Conservation (phyloP, 352 stramenopile genomes). For the Phytopythium sindhum region DNA sequence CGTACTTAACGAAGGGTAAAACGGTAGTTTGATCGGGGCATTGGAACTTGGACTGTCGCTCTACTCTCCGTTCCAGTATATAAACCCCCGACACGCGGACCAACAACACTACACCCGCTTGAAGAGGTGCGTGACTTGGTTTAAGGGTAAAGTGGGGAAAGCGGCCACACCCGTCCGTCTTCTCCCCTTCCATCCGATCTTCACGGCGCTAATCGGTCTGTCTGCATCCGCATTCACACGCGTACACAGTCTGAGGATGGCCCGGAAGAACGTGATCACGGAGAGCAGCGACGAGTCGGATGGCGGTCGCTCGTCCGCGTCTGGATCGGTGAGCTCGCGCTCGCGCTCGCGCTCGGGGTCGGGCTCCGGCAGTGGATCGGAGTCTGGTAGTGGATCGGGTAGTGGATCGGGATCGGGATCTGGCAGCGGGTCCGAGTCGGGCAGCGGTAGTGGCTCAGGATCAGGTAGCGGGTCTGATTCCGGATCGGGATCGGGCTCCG, state of each 20-base stretch:
- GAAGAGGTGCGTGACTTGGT: background rate
- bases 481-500: slow-evolving; percentile 27
- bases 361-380: slow-evolving; percentile 22
- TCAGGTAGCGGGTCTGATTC: slow-evolving; percentile 28
- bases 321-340: slow-evolving; percentile 55
- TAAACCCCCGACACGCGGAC: too few relatives aligned
- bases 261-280: slow-evolving; percentile 63
- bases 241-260: slow-evolving; percentile 18
- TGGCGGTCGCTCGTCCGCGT: slow-evolving; percentile 47
- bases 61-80: too few relatives aligned
- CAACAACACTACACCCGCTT: too few relatives aligned
- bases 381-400: slow-evolving; percentile 26
- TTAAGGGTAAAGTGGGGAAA: background rate
- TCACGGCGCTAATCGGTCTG: background rate
- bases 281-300: slow-evolving; percentile 80
- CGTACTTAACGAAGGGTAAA: background rate
- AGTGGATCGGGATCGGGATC: slow-evolving; percentile 31
- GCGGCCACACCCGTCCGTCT: background rate
- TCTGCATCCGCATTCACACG: background rate
- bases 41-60: too few relatives aligned
- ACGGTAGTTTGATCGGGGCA: background rate
- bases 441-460: slow-evolving; percentile 23
- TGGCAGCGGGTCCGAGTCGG: slow-evolving; percentile 27
- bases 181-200: background rate
- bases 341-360: slow-evolving; percentile 29